These are phyloP conservation scores for Clitopilus hobsonii DNA, from an alignment of 768 basidiomycete species.

Conservation along the genomic window DNA sequence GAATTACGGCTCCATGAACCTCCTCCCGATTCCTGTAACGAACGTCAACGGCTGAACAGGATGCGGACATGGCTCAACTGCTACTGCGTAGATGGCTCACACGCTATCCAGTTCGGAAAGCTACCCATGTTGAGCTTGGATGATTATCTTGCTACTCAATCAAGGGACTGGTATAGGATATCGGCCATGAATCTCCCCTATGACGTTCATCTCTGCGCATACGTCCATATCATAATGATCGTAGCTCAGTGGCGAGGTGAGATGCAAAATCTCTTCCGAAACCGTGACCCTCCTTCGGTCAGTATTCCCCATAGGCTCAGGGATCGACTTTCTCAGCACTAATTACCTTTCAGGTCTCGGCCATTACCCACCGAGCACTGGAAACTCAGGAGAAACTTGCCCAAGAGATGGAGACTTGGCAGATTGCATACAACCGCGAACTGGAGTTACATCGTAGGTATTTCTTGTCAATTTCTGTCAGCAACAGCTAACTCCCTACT, in stretches of 20 bases:
- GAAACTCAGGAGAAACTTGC: slow-evolving; percentile 32
- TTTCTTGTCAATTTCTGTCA: background rate
- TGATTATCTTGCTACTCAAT: slow-evolving; percentile 52
- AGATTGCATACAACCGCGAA: slow-evolving; percentile 34
- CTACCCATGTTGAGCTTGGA: slow-evolving; percentile 62
- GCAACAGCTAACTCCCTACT: background rate
- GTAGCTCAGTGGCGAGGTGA: slow-evolving; percentile 40
- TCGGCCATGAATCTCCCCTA: slow-evolving; percentile 33
- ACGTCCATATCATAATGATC: slow-evolving; percentile 45
- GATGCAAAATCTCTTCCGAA: slow-evolving; percentile 2
- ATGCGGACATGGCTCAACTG: slow-evolving; percentile 74
- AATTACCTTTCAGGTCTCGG: slow-evolving; percentile 27
- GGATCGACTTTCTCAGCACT: no score
- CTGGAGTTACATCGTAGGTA: slow-evolving; percentile 28
- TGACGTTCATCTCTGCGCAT: slow-evolving; percentile 46
- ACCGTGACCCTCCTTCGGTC: slow-evolving; percentile 1
- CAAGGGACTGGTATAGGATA: slow-evolving; percentile 43
- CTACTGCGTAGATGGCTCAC: slow-evolving; percentile 70
- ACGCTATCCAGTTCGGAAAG: slow-evolving; percentile 75
- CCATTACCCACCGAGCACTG: slow-evolving; percentile 28
- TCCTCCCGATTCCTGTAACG: slow-evolving; percentile 41
- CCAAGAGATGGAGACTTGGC: slow-evolving; percentile 34
- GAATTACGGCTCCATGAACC: slow-evolving; percentile 66
- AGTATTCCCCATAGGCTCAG: background rate
- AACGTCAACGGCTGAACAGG: slow-evolving; percentile 65